phyloP scores from a whole-genome alignment of 2,329 filamentous ascomycete species.

The Fusarium sulawesiense region DNA sequence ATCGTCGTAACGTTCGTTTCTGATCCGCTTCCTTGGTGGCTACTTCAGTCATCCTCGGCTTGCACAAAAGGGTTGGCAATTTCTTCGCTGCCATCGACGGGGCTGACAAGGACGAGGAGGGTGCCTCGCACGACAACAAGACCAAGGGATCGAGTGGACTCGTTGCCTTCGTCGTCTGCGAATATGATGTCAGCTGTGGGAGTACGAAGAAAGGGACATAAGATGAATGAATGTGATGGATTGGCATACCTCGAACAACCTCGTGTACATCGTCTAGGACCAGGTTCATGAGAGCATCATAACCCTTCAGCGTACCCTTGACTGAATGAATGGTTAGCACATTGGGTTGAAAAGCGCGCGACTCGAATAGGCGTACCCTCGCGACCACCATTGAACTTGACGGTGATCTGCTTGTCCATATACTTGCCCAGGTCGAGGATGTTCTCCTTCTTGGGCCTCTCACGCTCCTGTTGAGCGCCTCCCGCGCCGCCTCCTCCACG shows the following conservation, averaged over 20 bases:
- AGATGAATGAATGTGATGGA: not conserved
- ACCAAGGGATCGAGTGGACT: conserved; percentile 81
- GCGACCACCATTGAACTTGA: conserved; percentile 96
- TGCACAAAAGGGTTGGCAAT: conserved; percentile 94
- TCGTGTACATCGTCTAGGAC: conserved; percentile 96
- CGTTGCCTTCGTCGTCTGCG: conserved; percentile 91
- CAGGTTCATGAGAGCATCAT: conserved; percentile 97
- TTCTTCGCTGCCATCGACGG: conserved; percentile 92
- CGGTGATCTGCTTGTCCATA: conserved; percentile 93
- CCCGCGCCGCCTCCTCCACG: conserved; percentile 60
- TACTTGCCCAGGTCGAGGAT: conserved; percentile 96
- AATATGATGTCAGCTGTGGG: conserved; percentile 6
- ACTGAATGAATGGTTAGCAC: conserved; percentile 63
- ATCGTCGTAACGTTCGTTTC: conserved; percentile 20
- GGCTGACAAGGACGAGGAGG: conserved; percentile 90
- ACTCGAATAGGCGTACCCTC: conserved; percentile 69
- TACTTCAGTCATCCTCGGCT: conserved; percentile 69
- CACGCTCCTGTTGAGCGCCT: conserved; percentile 61
- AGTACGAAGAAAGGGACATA: not conserved
- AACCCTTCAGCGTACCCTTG: conserved; percentile 89
- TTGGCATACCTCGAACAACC: conserved; percentile 78
- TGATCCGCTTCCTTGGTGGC: conserved; percentile 1
- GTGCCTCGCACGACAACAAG: conserved; percentile 93
- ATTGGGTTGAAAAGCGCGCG: not conserved
- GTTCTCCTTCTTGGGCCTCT: conserved; percentile 97